A percentile compares a stretch with the other conserved stretches of the same genome.
phyloP scores from a whole-genome alignment of 139 green algal species.

The Chlorella sp. region DNA sequence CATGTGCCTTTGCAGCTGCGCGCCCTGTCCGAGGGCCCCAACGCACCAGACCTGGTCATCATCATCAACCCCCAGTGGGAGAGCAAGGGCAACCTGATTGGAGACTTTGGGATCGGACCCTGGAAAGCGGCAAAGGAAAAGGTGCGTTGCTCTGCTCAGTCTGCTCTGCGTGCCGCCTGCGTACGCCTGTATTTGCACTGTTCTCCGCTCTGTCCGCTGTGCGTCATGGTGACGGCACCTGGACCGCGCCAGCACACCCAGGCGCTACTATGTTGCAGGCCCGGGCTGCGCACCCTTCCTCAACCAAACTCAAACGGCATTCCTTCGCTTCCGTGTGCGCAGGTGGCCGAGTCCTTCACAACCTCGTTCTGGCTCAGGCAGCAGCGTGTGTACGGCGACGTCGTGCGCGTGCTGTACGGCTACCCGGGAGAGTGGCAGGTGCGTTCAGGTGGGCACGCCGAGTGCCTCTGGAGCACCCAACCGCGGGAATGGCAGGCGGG shows the following conservation, averaged over 20 bases:
- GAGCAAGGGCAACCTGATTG: constrained; percentile 5
- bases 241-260: too few relatives aligned
- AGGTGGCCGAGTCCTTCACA: constrained; percentile 52
- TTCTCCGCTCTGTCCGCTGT: too few relatives aligned
- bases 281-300: too few relatives aligned
- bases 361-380: constrained; percentile 64
- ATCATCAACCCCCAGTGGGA: constrained; percentile 81
- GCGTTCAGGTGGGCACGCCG: too few relatives aligned
- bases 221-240: too few relatives aligned
- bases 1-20: constrained; percentile 34
- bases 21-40: constrained; percentile 30
- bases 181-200: too few relatives aligned
- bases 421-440: constrained; percentile 52
- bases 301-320: too few relatives aligned
- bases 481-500: too few relatives aligned
- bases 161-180: too few relatives aligned
- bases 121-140: constrained; percentile 15
- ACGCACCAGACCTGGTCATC: constrained; percentile 45
- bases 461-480: too few relatives aligned
- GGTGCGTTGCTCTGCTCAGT: too few relatives aligned
- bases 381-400: constrained; percentile 60
- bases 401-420: constrained; percentile 37
- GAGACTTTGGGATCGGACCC: constrained; percentile 41
- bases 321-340: constrained; percentile 24
- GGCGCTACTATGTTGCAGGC: too few relatives aligned